These are phyloP conservation scores for Teratosphaeria pseudoeucalypti DNA, from an alignment of 2,329 filamentous ascomycete species.

Conservation along the genomic window DNA sequence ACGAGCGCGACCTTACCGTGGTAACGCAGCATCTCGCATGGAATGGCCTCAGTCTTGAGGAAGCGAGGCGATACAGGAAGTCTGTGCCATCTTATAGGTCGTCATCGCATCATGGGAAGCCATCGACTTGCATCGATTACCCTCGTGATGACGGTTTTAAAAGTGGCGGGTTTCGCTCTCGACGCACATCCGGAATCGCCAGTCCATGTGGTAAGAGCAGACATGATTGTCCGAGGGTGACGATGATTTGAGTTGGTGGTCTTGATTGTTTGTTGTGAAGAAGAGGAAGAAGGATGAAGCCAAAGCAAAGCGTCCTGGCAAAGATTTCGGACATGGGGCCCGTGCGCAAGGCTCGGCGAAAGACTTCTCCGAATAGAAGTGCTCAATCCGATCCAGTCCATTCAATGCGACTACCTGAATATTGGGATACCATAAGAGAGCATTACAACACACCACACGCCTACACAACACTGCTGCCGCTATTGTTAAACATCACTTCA, in stretches of 20 bases:
- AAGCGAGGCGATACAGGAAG: not conserved
- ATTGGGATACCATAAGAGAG: not conserved
- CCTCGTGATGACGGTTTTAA: conserved; percentile 78
- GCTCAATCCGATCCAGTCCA: not conserved
- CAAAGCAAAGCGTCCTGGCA: not conserved
- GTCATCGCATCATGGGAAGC: conserved; percentile 56
- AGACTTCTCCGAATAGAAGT: not conserved
- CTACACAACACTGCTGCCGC: not conserved
- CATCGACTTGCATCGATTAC: conserved; percentile 36
- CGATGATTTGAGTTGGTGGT: conserved; percentile 70
- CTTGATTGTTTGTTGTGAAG: conserved; percentile 39
- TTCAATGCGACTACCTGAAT: not conserved
- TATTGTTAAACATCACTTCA: not conserved
- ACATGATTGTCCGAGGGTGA: conserved; percentile 40
- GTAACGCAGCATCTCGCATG: not conserved
- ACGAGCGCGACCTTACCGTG: not conserved
- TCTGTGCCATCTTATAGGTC: conserved; percentile 56
- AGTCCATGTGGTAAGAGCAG: conserved; percentile 42
- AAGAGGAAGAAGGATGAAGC: conserved; percentile 20
- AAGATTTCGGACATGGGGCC: not conserved
- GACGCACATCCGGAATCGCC: conserved; percentile 63
- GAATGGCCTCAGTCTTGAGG: not conserved
- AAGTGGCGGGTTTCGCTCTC: conserved; percentile 55
- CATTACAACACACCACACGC: not conserved
- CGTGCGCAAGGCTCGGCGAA: not conserved